phyloP scores from a whole-genome alignment of 2,329 filamentous ascomycete species.

The Myrmaecium sp. region DNA sequence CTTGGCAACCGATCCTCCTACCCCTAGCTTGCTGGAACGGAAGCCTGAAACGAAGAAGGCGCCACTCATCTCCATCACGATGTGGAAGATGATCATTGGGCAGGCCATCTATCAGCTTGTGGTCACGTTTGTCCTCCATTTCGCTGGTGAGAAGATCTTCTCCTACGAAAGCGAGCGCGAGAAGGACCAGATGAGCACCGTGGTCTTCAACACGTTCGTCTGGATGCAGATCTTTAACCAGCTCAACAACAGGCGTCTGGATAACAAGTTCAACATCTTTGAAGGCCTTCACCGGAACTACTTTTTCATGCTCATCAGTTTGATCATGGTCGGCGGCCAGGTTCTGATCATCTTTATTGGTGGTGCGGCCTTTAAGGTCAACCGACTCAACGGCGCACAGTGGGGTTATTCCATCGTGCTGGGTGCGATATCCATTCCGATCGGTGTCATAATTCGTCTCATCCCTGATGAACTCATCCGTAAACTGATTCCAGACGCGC shows the following conservation, averaged over 20 bases:
- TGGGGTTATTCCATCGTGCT: constrained; percentile 81
- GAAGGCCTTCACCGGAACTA: constrained; percentile 71
- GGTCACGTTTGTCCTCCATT: constrained; percentile 68
- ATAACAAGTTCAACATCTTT: constrained; percentile 92
- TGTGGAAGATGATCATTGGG: constrained; percentile 99
- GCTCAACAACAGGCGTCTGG: constrained; percentile 87
- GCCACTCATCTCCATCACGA: constrained; percentile 66
- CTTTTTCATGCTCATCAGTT: constrained; percentile 78
- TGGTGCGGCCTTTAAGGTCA: constrained; percentile 62
- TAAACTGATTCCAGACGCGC: constrained; percentile 23
- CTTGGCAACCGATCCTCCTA: constrained; percentile 78
- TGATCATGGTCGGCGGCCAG: constrained; percentile 77
- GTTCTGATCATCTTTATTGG: constrained; percentile 81
- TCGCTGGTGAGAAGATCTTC: constrained; percentile 47
- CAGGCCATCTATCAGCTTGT: constrained; percentile 78
- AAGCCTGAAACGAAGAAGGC: constrained; percentile 63
- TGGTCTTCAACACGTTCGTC: constrained; percentile 96
- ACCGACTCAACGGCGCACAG: constrained; percentile 50
- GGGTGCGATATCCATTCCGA: constrained; percentile 67
- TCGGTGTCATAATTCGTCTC: constrained; percentile 65
- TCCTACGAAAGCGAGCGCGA: constrained; percentile 33
- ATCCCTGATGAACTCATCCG: constrained; percentile 56
- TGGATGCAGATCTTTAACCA: constrained; percentile 99
- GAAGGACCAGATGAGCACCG: constrained; percentile 43
- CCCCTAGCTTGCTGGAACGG: constrained; percentile 61